Evolutionary conservation across 106 monocot species (phyloP).

Genomic region (Narthecium ossifragum): DNA sequence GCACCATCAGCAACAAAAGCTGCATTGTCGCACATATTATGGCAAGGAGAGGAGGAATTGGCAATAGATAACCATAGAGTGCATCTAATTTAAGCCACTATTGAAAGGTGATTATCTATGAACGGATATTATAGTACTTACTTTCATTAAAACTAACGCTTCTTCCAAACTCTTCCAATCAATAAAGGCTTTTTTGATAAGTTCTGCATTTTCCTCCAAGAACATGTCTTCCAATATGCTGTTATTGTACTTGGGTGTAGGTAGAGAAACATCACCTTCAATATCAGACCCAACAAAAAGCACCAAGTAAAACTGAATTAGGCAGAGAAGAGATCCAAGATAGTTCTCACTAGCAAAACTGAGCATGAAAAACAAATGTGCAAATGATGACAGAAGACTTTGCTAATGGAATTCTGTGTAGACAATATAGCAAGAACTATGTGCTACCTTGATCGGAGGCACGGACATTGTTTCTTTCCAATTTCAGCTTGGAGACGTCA

Average conservation of each 20-base stretch:
- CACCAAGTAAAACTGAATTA: background rate
- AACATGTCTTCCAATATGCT: constrained; percentile 95
- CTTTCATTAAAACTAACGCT: constrained; percentile 79
- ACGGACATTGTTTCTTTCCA: constrained; percentile 76
- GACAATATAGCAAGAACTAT: background rate
- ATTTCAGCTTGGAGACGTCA: constrained; percentile 42
- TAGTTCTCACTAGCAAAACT: background rate
- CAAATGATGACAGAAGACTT: too few relatives aligned
- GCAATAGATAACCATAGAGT: too few relatives aligned
- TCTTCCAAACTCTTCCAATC: constrained; percentile 61
- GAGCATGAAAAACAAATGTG: too few relatives aligned
- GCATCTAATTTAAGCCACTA: too few relatives aligned
- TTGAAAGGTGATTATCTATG: too few relatives aligned
- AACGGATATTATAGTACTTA: constrained; percentile 21
- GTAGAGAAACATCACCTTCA: constrained; percentile 31
- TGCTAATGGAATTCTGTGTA: too few relatives aligned
- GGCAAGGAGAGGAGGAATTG: too few relatives aligned
- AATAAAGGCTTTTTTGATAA: constrained; percentile 49
- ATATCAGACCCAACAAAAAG: constrained; percentile 2
- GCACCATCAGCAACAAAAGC: too few relatives aligned
- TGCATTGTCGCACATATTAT: too few relatives aligned
- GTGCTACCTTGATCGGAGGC: constrained; percentile 46
- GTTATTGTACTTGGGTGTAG: constrained; percentile 86
- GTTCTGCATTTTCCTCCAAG: constrained; percentile 81
- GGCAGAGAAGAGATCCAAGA: background rate